phyloP scores from a whole-genome alignment of 208 protist species.

The Leishmania braziliensis region DNA sequence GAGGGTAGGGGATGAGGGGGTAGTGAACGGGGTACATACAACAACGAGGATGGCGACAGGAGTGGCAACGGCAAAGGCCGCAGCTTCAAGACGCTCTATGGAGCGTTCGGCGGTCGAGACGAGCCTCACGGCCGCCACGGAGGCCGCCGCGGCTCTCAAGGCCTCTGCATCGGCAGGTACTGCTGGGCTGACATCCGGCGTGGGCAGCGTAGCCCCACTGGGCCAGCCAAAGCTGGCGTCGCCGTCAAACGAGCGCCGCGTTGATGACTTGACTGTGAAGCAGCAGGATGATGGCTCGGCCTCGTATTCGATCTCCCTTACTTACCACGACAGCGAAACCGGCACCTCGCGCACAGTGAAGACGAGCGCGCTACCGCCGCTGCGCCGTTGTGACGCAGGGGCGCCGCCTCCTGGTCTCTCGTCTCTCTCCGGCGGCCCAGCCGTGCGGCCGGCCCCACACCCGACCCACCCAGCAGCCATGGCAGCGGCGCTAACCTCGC shows the following conservation, averaged over 20 bases:
- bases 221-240: neutral
- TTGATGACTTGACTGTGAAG: slow-evolving; percentile 63
- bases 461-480: neutral
- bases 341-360: slow-evolving; percentile 56
- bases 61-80: neutral
- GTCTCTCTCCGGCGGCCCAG: neutral
- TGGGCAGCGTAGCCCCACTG: neutral
- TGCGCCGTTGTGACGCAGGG: slow-evolving; percentile 24
- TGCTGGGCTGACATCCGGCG: neutral
- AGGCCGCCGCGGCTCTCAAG: neutral
- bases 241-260: slow-evolving; percentile 48
- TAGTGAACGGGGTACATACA: neutral
- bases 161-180: neutral
- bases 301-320: slow-evolving; percentile 61
- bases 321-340: slow-evolving; percentile 58
- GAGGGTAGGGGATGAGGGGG: neutral
- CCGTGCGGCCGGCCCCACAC: neutral
- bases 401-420: slow-evolving; percentile 15
- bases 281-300: slow-evolving; percentile 39
- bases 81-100: neutral
- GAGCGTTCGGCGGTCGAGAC: neutral
- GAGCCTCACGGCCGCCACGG: neutral
- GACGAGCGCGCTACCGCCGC: slow-evolving; percentile 45
- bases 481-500: neutral
- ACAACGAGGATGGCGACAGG: neutral